Conservation (phyloP, 139 green algal species). For the Diplosphaera chodatii region DNA sequence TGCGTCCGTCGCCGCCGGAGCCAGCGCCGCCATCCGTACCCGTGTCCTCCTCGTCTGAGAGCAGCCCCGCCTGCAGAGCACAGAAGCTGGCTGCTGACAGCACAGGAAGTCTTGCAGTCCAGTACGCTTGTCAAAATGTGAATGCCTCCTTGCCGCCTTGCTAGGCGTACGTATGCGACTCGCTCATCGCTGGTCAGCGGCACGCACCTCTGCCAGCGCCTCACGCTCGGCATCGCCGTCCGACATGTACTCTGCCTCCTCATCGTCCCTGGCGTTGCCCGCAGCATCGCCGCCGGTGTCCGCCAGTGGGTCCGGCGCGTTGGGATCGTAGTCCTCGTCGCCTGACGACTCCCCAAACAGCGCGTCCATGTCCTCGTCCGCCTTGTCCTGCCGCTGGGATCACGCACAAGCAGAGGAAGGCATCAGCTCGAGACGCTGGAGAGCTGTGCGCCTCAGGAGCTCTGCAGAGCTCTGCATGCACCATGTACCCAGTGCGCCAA, state of each 20-base stretch:
- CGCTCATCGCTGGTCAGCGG: neutral
- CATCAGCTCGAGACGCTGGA: neutral
- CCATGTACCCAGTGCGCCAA: neutral
- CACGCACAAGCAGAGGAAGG: neutral
- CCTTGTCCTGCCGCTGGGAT: neutral
- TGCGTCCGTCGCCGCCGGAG: neutral
- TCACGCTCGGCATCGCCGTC: constrained; percentile 5
- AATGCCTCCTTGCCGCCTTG: too few species aligned
- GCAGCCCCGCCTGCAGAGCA: neutral
- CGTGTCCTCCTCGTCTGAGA: neutral
- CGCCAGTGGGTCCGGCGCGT: constrained; percentile 11
- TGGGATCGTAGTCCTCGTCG: constrained; percentile 9
- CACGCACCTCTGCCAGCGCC: neutral
- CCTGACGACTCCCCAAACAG: constrained; percentile 7
- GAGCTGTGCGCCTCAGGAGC: too few species aligned
- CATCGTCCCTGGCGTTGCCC: constrained; percentile 1
- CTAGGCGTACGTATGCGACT: too few species aligned
- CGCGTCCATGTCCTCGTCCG: constrained; percentile 2
- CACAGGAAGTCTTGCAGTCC: too few species aligned
- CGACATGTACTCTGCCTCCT: constrained; percentile 9
- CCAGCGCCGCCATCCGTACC: neutral
- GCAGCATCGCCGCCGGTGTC: constrained; percentile 1
- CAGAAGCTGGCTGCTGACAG: too few species aligned
- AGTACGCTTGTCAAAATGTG: too few species aligned
- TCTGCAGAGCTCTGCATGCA: neutral